Evolutionary conservation across 768 basidiomycete genomes (phyloP).

Genomic region (Cyclocybe aegerita): DNA sequence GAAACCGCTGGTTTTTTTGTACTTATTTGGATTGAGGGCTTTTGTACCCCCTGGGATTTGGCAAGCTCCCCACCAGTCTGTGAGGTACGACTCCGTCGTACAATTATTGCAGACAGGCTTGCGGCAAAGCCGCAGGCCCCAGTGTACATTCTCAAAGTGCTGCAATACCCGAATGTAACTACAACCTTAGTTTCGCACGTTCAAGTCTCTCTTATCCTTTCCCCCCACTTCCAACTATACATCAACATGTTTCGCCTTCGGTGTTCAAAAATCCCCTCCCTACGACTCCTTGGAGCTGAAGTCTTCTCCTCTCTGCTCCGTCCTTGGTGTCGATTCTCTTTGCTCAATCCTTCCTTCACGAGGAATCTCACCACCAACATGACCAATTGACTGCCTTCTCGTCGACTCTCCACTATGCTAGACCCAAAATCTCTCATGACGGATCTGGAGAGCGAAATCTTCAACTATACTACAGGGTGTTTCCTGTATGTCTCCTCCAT

Average conservation of each 20-base stretch:
- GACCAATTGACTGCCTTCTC: constrained; percentile 20
- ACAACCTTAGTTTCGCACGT: too few species aligned
- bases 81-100: too few species aligned
- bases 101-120: too few species aligned
- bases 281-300: constrained; percentile 17
- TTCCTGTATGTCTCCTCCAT: constrained; percentile 35
- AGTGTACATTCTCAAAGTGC: too few species aligned
- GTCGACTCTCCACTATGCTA: constrained; percentile 17
- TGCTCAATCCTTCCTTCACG: constrained; percentile 12
- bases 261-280: constrained; percentile 21
- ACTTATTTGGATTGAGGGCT: too few species aligned
- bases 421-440: constrained; percentile 21
- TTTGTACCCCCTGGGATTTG: too few species aligned
- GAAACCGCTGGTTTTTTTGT: too few species aligned
- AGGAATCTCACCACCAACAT: constrained; percentile 17
- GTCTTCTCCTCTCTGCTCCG: constrained; percentile 13
- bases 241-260: constrained; percentile 22
- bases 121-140: too few species aligned
- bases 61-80: too few species aligned
- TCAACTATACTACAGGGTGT: constrained; percentile 35
- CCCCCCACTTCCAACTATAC: too few species aligned
- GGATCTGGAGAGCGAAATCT: constrained; percentile 26
- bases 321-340: constrained; percentile 12
- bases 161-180: too few species aligned
- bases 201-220: too few species aligned